Conservation (phyloP, 2,329 filamentous ascomycete species). For the Diaporthe aspalathi region DNA sequence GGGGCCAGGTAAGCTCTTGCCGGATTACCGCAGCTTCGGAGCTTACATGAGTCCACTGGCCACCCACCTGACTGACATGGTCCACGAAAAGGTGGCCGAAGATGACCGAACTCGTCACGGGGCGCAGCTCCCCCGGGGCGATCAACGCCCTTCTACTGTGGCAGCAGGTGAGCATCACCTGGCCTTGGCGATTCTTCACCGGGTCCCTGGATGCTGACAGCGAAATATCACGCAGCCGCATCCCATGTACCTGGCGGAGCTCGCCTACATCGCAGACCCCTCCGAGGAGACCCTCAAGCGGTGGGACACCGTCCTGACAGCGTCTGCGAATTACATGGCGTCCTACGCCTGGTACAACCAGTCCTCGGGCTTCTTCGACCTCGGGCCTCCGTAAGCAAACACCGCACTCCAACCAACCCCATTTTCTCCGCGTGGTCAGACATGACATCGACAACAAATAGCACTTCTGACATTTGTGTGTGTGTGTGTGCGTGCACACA, state of each 20-base stretch:
- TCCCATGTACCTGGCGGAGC: constrained; percentile 59
- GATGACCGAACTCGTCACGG: constrained; percentile 58
- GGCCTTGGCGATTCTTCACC: neutral
- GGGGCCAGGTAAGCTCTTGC: neutral
- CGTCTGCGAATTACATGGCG: constrained; percentile 48
- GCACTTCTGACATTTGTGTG: neutral
- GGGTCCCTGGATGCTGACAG: neutral
- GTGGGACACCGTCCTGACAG: constrained; percentile 46
- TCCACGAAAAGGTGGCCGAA: constrained; percentile 5
- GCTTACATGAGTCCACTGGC: too few species aligned
- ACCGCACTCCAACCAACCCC: neutral
- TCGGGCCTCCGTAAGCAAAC: constrained; percentile 56
- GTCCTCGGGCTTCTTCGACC: constrained; percentile 49
- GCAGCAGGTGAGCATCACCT: constrained; percentile 48
- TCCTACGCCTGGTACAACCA: constrained; percentile 49
- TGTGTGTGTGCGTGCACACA: constrained; percentile 28
- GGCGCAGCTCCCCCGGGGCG: constrained; percentile 59
- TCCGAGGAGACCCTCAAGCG: constrained; percentile 43
- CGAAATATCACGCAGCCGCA: constrained; percentile 53
- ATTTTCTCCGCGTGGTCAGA: neutral
- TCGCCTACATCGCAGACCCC: constrained; percentile 47
- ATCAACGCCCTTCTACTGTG: constrained; percentile 64
- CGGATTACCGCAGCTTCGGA: neutral
- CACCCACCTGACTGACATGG: neutral
- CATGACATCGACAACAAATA: neutral